Evolutionary conservation across 352 stramenopile species (phyloP).

Genomic region (Aphanomyces stellatus): DNA sequence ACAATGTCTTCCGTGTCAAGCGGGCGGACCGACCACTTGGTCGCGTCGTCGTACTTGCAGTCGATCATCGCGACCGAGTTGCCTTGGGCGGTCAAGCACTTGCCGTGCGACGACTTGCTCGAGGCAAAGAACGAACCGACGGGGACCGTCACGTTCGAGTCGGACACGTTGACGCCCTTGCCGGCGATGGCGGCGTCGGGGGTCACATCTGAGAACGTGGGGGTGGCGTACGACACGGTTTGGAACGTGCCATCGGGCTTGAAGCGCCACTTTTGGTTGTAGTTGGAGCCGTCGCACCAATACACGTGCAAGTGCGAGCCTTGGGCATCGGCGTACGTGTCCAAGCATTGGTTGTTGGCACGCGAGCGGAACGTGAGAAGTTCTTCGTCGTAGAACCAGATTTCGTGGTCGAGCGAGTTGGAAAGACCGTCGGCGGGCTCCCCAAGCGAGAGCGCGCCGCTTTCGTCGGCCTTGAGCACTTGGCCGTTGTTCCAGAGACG

Average conservation of each 20-base stretch:
- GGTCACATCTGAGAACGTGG: background rate
- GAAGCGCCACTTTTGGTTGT: conserved; percentile 56
- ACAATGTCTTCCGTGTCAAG: background rate
- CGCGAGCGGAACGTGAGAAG: conserved; percentile 50
- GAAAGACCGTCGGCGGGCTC: conserved; percentile 13
- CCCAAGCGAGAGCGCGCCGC: background rate
- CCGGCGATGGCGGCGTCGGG: background rate
- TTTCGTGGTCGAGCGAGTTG: conserved; percentile 44
- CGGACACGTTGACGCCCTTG: background rate
- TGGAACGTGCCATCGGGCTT: conserved; percentile 13
- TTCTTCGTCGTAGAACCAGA: conserved; percentile 49
- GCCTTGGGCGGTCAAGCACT: background rate
- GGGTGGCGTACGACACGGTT: background rate
- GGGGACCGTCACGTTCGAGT: background rate
- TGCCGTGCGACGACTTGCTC: background rate
- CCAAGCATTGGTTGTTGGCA: conserved; percentile 48
- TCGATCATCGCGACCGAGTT: conserved; percentile 26
- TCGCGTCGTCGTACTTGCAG: conserved; percentile 23
- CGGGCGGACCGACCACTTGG: conserved; percentile 15
- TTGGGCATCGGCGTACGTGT: conserved; percentile 34
- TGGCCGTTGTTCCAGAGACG: conserved; percentile 28
- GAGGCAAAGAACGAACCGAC: background rate
- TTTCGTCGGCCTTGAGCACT: conserved; percentile 24
- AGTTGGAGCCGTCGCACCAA: conserved; percentile 40
- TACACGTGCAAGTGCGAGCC: conserved; percentile 34